Evolutionary conservation across 2,329 filamentous ascomycete genomes (phyloP).

Genomic region (Cadophora sp.): DNA sequence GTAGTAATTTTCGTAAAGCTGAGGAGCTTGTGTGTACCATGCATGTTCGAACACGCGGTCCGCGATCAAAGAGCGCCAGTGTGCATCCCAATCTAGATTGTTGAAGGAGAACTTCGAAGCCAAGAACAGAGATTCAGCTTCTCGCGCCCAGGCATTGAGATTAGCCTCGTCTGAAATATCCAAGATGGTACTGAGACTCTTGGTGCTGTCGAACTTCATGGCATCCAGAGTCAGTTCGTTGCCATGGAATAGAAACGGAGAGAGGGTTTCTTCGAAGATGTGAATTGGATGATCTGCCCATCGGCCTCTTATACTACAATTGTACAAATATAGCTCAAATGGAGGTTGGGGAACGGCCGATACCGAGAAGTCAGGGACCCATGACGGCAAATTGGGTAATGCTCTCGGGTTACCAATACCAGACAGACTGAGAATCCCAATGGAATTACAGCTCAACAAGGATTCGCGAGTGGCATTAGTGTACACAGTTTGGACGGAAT

Average conservation of each 20-base stretch:
- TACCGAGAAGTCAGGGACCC: background rate
- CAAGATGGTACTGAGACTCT: background rate
- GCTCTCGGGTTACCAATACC: background rate
- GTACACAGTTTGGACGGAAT: background rate
- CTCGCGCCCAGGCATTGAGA: background rate
- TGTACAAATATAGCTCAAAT: background rate
- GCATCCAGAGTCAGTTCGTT: background rate
- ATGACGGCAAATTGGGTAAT: background rate
- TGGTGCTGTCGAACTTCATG: background rate
- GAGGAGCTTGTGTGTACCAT: background rate
- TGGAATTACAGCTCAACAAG: background rate
- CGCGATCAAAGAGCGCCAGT: conserved; percentile 1
- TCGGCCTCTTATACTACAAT: background rate
- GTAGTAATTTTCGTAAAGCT: background rate
- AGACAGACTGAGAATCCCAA: background rate
- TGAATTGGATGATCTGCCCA: background rate
- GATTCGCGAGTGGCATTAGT: background rate
- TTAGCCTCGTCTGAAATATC: background rate
- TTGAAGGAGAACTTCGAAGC: background rate
- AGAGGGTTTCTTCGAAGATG: background rate
- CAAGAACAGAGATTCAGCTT: conserved; percentile 1
- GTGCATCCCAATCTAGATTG: background rate
- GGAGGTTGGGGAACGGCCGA: background rate
- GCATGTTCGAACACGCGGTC: background rate
- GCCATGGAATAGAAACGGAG: background rate